Conservation (phyloP, 2,329 filamentous ascomycete genomes). For the Aureobasidium melanogenum region DNA sequence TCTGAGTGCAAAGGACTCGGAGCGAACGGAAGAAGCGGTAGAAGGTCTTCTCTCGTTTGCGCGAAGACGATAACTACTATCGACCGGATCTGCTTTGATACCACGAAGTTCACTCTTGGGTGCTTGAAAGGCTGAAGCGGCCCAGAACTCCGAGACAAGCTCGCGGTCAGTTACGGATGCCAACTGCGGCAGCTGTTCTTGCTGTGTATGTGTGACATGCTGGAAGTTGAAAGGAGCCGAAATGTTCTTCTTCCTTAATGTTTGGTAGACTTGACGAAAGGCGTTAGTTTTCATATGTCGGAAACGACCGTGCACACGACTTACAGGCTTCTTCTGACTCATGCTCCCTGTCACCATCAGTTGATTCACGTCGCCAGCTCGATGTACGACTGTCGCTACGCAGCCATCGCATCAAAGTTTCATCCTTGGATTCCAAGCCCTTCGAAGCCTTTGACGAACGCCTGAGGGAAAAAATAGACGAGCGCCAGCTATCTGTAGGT, state of each 20-base stretch:
- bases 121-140: constrained; percentile 44
- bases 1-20: not conserved
- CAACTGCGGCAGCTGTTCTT: constrained; percentile 44
- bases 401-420: constrained; percentile 14
- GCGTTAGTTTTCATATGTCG: constrained; percentile 3
- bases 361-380: not conserved
- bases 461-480: constrained; percentile 9
- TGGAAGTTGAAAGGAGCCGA: constrained; percentile 58
- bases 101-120: constrained; percentile 42
- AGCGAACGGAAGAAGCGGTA: not conserved
- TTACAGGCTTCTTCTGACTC: constrained; percentile 10
- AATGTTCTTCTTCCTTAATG: constrained; percentile 40
- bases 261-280: constrained; percentile 9
- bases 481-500: constrained; percentile 9
- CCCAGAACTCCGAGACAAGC: constrained; percentile 45
- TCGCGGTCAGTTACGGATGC: constrained; percentile 43
- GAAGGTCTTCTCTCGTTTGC: not conserved
- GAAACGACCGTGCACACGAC: not conserved
- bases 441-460: constrained; percentile 4
- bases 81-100: constrained; percentile 42
- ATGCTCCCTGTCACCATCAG: not conserved
- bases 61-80: constrained; percentile 1
- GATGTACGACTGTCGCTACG: constrained; percentile 4
- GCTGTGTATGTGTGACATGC: constrained; percentile 52
- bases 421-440: constrained; percentile 1